Percentiles rank a stretch among this genome's conserved stretches.
These are phyloP conservation scores for Tylopilus orsonianus DNA, from an alignment of 1,284 basidiomycete species.

Conservation along the genomic window DNA sequence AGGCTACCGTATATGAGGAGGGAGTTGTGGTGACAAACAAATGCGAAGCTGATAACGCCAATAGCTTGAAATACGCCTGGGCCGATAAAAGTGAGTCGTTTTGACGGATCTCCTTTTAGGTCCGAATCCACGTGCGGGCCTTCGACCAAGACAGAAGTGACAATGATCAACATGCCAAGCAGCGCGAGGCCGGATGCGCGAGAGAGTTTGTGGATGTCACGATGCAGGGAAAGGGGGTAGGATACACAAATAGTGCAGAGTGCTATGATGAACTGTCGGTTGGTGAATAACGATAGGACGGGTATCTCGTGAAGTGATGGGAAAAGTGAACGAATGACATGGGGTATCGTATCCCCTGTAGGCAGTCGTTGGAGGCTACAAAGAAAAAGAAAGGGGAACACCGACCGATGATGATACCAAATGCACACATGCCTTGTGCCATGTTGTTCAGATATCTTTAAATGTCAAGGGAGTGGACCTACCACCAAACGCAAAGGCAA, in stretches of 20 bases:
- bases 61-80: conserved; percentile 88
- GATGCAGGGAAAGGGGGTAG: conserved; percentile 93
- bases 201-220: conserved; percentile 96
- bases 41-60: conserved; percentile 94
- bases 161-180: conserved; percentile 93
- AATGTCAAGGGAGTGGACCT: conserved; percentile 30
- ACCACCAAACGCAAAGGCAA: conserved; percentile 96
- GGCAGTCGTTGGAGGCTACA: not conserved
- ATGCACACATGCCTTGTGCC: conserved; percentile 85
- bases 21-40: conserved; percentile 93
- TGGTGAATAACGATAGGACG: conserved; percentile 74
- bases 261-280: conserved; percentile 86
- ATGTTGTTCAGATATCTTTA: conserved; percentile 4
- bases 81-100: conserved; percentile 71
- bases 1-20: conserved; percentile 94
- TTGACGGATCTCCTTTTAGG: conserved; percentile 73
- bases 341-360: conserved; percentile 91
- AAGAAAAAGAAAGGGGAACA: conserved; percentile 38
- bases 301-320: conserved; percentile 72
- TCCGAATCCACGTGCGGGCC: conserved; percentile 79
- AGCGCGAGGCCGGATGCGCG: conserved; percentile 89
- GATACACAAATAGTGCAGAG: conserved; percentile 86
- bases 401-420: conserved; percentile 85
- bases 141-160: conserved; percentile 82
- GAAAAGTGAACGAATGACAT: conserved; percentile 87